Evolutionary conservation across 441 rosid genomes (phyloP).

Genomic region (Adansonia gregorii): DNA sequence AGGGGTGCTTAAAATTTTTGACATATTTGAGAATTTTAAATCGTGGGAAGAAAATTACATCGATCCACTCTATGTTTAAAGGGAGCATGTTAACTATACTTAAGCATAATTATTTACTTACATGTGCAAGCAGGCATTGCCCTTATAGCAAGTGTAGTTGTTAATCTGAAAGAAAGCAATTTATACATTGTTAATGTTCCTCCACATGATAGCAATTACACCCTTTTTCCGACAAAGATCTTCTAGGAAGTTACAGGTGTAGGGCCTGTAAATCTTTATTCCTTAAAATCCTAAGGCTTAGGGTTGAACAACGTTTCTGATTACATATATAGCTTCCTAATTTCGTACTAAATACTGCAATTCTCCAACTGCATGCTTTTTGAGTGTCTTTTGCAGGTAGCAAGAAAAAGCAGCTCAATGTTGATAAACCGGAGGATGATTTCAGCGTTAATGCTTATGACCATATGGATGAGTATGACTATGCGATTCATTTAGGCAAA

Average conservation of each 20-base stretch:
- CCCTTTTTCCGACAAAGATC: no score
- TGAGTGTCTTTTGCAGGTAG: not conserved
- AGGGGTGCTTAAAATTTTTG: not conserved
- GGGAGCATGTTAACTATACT: not conserved
- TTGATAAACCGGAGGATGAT: not conserved
- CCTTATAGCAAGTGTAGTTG: not conserved
- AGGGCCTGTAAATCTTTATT: no score
- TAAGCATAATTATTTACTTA: not conserved
- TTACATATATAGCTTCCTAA: no score
- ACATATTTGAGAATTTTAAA: not conserved
- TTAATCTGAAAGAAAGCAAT: no score
- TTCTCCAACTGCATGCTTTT: not conserved
- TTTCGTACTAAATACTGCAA: not conserved
- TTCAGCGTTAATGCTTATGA: not conserved
- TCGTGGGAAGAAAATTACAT: not conserved
- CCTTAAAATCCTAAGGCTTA: no score
- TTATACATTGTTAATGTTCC: no score
- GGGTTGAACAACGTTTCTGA: no score
- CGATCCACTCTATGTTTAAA: not conserved
- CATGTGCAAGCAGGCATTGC: not conserved
- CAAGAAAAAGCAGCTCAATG: slow-evolving; percentile 2
- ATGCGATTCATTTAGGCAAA: not conserved
- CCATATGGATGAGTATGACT: not conserved
- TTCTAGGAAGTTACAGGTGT: no score
- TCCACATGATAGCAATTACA: no score